Conservation (phyloP, 73 alveolate species). For the Tetrahymena malaccensis region DNA sequence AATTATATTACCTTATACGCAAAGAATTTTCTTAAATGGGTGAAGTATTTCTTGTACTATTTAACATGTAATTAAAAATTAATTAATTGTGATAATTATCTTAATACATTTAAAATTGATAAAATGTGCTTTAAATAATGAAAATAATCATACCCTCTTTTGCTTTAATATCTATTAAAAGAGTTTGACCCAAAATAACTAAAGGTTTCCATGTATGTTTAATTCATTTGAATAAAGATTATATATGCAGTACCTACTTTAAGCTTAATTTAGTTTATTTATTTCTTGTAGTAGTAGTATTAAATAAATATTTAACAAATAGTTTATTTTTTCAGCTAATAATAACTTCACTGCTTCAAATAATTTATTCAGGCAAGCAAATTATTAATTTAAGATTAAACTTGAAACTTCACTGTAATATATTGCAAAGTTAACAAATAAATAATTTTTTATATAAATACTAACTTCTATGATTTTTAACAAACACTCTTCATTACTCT, state of each 20-base stretch:
- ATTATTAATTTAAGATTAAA: too few species aligned
- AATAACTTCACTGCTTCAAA: not conserved
- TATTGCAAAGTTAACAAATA: not conserved
- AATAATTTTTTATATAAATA: too few species aligned
- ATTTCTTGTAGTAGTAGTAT: not conserved
- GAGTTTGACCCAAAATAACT: not conserved
- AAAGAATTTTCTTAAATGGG: not conserved
- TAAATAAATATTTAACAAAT: too few species aligned
- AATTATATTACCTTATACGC: not conserved
- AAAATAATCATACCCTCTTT: not conserved
- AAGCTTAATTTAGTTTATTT: not conserved
- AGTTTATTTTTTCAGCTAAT: not conserved
- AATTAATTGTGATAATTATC: not conserved
- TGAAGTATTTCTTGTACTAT: not conserved
- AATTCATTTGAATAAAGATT: not conserved
- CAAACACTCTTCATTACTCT: too few species aligned
- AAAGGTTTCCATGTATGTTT: not conserved
- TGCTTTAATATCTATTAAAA: not conserved
- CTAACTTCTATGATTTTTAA: too few species aligned
- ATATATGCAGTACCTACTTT: not conserved
- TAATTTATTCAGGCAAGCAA: not conserved
- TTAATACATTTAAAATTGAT: too few species aligned
- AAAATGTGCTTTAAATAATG: not conserved
- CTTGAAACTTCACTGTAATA: not conserved
- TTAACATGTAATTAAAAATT: not conserved